A percentile compares a stretch with the other conserved stretches of the same genome.
phyloP scores from a whole-genome alignment of 2,329 filamentous ascomycete genomes.

The Fusarium sp. region DNA sequence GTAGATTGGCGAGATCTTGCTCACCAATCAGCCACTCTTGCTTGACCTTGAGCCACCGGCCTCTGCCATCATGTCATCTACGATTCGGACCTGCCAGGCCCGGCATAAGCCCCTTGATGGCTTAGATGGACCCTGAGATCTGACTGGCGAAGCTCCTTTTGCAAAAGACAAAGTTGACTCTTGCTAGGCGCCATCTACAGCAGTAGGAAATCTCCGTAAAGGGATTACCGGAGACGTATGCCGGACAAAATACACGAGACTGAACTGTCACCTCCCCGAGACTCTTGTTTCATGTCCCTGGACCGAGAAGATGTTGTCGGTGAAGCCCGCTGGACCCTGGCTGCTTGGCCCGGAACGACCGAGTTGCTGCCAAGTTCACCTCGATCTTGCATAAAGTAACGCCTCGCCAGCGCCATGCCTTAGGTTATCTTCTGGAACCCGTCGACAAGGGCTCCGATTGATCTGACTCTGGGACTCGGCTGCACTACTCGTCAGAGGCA shows the following conservation, averaged over 20 bases:
- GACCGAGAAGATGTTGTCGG: not conserved
- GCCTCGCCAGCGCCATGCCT: not conserved
- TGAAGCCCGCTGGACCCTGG: not conserved
- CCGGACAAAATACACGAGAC: too few species aligned
- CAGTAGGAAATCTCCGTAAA: not conserved
- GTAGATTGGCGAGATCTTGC: constrained; percentile 35
- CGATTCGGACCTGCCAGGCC: not conserved
- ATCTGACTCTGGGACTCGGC: not conserved
- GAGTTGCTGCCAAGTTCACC: not conserved
- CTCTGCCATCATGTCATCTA: not conserved
- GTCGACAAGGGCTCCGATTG: not conserved
- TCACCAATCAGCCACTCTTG: not conserved
- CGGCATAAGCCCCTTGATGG: not conserved
- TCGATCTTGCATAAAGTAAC: not conserved
- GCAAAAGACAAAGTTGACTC: not conserved
- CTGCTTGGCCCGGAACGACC: not conserved
- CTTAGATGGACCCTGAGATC: constrained; percentile 1
- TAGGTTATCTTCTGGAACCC: not conserved
- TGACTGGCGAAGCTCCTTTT: not conserved
- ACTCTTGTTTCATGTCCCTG: too few species aligned
- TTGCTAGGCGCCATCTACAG: not conserved
- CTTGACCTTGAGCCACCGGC: not conserved
- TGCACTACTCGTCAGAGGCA: not conserved
- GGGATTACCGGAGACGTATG: not conserved
- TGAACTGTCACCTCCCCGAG: too few species aligned